A percentile compares a stretch with the other conserved stretches of the same genome.
phyloP scores from a whole-genome alignment of 169 alveolate species.

The Plasmodium ovale region DNA sequence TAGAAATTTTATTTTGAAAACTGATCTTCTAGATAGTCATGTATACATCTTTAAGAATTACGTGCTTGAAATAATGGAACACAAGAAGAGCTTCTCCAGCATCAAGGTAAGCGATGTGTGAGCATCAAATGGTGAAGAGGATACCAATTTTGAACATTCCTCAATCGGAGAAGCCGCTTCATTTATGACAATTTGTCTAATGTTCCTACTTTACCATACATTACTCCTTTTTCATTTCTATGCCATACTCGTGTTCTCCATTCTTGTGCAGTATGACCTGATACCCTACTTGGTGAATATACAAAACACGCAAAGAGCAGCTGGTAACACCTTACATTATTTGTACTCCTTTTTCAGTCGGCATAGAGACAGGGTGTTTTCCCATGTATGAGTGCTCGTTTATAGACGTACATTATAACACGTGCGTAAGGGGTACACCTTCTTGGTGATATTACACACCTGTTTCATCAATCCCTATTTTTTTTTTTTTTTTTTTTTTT shows the following conservation, averaged over 20 bases:
- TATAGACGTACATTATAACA: neutral
- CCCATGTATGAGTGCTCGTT: neutral
- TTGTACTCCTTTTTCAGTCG: neutral
- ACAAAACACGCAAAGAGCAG: conserved; percentile 36
- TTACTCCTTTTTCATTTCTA: neutral
- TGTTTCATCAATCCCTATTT: neutral
- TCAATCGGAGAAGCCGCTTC: too few species aligned
- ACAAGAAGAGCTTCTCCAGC: conserved; percentile 27
- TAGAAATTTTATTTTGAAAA: conserved; percentile 42
- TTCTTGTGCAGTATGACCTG: conserved; percentile 43
- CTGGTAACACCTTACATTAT: conserved; percentile 13
- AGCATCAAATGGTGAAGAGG: neutral
- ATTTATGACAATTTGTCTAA: too few species aligned
- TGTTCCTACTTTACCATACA: too few species aligned
- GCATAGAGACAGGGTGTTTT: neutral
- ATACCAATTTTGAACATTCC: neutral
- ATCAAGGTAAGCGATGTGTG: conserved; percentile 19
- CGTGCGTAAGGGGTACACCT: too few species aligned
- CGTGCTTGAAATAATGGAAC: conserved; percentile 46
- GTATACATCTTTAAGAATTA: conserved; percentile 67
- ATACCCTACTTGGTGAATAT: conserved; percentile 60
- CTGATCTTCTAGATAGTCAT: conserved; percentile 61
- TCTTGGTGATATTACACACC: too few species aligned
- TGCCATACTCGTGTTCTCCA: too few species aligned
- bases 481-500: neutral